Evolutionary conservation across 768 basidiomycete species (phyloP).

Genomic region (Suillus alpinus): DNA sequence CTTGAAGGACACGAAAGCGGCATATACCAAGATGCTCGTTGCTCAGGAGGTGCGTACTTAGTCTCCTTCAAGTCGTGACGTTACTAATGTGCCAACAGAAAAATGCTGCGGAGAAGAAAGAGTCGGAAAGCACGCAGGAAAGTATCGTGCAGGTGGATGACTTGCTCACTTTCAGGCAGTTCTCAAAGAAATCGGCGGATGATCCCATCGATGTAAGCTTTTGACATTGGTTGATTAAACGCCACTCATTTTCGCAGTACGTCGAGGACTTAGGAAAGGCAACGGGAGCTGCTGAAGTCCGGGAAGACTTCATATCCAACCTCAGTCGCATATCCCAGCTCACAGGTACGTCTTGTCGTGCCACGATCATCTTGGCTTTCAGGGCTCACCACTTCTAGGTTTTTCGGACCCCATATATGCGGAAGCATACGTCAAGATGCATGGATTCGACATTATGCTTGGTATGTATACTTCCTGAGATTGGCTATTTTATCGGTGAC

Average conservation of each 20-base stretch:
- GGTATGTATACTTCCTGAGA: slow-evolving; percentile 38
- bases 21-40: slow-evolving; percentile 90
- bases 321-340: slow-evolving; percentile 90
- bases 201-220: slow-evolving; percentile 68
- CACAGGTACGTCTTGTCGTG: slow-evolving; percentile 59
- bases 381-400: slow-evolving; percentile 40
- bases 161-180: slow-evolving; percentile 86
- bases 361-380: not conserved
- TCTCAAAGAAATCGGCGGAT: slow-evolving; percentile 86
- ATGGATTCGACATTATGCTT: slow-evolving; percentile 94
- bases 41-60: slow-evolving; percentile 75
- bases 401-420: slow-evolving; percentile 99
- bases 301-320: slow-evolving; percentile 93
- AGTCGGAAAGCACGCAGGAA: slow-evolving; percentile 65
- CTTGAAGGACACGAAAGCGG: slow-evolving; percentile 82
- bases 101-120: slow-evolving; percentile 88
- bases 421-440: slow-evolving; percentile 96
- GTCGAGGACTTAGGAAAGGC: slow-evolving; percentile 86
- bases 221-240: not conserved
- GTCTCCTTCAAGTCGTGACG: not conserved
- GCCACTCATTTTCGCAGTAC: slow-evolving; percentile 47
- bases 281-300: slow-evolving; percentile 78
- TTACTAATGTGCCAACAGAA: slow-evolving; percentile 46
- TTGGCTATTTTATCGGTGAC: too few relatives aligned
- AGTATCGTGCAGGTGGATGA: slow-evolving; percentile 88